phyloP scores from a whole-genome alignment of 768 basidiomycete genomes.

The Leccinum imitatum region DNA sequence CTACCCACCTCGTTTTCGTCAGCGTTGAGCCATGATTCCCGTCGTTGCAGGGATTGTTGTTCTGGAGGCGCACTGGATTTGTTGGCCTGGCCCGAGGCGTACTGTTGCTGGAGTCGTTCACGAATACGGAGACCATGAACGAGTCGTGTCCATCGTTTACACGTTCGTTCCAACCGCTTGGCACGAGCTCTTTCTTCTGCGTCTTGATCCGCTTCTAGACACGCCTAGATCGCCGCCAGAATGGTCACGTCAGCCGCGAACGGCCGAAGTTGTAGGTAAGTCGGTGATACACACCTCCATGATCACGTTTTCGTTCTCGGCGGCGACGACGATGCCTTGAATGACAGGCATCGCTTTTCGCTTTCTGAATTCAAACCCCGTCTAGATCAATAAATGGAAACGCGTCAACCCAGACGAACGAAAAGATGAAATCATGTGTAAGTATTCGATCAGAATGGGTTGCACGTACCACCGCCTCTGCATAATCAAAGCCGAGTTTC shows the following conservation, averaged over 20 bases:
- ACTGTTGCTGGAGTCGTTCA: constrained; percentile 78
- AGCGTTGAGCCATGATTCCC: constrained; percentile 20
- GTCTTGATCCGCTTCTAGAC: constrained; percentile 75
- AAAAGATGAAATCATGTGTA: constrained; percentile 7
- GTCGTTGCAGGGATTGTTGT: constrained; percentile 10
- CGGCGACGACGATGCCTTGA: constrained; percentile 83
- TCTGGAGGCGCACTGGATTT: constrained; percentile 1
- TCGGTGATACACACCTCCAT: constrained; percentile 59
- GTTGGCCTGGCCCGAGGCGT: constrained; percentile 37
- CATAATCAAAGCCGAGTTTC: constrained; percentile 83
- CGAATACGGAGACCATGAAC: constrained; percentile 88
- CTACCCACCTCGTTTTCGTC: constrained; percentile 26
- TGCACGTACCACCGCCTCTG: constrained; percentile 88
- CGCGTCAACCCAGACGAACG: background rate
- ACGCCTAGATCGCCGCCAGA: constrained; percentile 57
- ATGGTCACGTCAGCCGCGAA: constrained; percentile 9
- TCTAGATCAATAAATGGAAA: constrained; percentile 45
- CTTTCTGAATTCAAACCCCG: constrained; percentile 95
- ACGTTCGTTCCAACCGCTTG: constrained; percentile 74
- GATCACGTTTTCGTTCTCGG: constrained; percentile 70
- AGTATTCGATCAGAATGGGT: constrained; percentile 10
- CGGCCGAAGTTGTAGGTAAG: background rate
- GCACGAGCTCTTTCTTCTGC: constrained; percentile 73
- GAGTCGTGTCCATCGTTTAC: constrained; percentile 88
- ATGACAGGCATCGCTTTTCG: constrained; percentile 83